Conservation (phyloP, 78 protist species). For the Guillardia theta region DNA sequence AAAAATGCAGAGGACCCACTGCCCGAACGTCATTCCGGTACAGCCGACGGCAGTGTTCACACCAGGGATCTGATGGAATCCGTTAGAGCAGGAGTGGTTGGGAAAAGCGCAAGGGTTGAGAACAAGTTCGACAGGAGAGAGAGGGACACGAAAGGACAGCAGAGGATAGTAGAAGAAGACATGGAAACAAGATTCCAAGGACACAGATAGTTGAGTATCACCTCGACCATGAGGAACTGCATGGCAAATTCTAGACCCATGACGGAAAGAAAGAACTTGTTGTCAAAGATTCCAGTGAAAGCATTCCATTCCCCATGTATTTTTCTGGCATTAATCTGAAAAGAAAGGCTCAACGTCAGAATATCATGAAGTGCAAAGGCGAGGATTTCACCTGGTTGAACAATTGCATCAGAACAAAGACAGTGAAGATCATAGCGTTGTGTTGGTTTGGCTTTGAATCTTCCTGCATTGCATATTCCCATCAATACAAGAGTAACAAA, state of each 20-base stretch:
- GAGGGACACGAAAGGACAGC: not conserved
- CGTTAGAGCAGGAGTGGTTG: not conserved
- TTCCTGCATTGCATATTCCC: too few relatives aligned
- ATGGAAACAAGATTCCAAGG: too few relatives aligned
- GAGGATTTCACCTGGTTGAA: slow-evolving; percentile 3
- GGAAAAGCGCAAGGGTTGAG: not conserved
- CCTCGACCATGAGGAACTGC: not conserved
- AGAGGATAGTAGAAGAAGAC: not conserved
- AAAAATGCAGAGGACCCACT: not conserved
- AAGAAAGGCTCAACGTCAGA: not conserved
- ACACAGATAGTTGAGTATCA: too few relatives aligned
- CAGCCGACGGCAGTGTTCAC: slow-evolving; percentile 20
- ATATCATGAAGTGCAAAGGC: not conserved
- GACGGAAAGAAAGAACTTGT: not conserved
- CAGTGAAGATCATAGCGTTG: slow-evolving; percentile 35
- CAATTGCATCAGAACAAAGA: slow-evolving; percentile 43
- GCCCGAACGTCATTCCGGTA: not conserved
- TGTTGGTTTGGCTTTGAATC: not conserved
- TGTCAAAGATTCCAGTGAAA: slow-evolving; percentile 9
- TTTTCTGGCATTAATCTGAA: slow-evolving; percentile 23
- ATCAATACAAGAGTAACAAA: too few relatives aligned
- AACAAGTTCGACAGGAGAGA: not conserved
- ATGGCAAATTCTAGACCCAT: not conserved
- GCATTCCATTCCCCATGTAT: slow-evolving; percentile 19
- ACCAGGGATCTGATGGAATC: not conserved